Percentiles rank a stretch among this genome's conserved stretches.
phyloP scores from a whole-genome alignment of 2,329 filamentous ascomycete genomes.

The Lecanosticta acicola region DNA sequence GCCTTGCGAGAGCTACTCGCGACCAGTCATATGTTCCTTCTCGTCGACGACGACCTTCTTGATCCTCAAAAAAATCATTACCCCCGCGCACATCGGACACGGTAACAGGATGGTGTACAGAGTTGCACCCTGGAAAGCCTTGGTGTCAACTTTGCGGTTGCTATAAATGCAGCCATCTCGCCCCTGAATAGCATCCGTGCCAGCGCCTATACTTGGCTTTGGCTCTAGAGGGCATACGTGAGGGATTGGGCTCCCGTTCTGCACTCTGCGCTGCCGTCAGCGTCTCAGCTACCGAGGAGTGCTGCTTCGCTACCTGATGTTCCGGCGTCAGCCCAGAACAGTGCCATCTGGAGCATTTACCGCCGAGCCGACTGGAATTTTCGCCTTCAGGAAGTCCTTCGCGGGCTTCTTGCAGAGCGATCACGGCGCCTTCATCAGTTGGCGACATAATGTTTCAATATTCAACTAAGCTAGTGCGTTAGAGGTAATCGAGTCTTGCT shows the following conservation, averaged over 20 bases:
- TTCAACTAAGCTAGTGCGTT: no score
- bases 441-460: constrained; percentile 15
- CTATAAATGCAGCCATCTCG: constrained; percentile 67
- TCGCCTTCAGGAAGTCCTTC: constrained; percentile 51
- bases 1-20: constrained; percentile 61
- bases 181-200: constrained; percentile 51
- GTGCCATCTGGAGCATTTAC: constrained; percentile 61
- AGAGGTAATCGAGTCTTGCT: no score
- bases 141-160: constrained; percentile 62
- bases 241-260: constrained; percentile 62
- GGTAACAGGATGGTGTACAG: constrained; percentile 75
- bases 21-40: constrained; percentile 66
- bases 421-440: constrained; percentile 47
- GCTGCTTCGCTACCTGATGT: constrained; percentile 44
- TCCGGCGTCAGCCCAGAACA: constrained; percentile 64
- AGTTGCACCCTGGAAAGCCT: constrained; percentile 61
- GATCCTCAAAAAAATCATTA: constrained; percentile 67
- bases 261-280: constrained; percentile 45
- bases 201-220: not conserved
- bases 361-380: constrained; percentile 49
- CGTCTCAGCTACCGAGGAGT: not conserved
- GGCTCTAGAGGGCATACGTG: constrained; percentile 46
- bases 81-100: constrained; percentile 74
- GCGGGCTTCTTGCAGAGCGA: constrained; percentile 51
- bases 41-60: constrained; percentile 67